Base-by-base conservation (phyloP, 331 rosid genomes). In the Ulmus americana region DNA sequence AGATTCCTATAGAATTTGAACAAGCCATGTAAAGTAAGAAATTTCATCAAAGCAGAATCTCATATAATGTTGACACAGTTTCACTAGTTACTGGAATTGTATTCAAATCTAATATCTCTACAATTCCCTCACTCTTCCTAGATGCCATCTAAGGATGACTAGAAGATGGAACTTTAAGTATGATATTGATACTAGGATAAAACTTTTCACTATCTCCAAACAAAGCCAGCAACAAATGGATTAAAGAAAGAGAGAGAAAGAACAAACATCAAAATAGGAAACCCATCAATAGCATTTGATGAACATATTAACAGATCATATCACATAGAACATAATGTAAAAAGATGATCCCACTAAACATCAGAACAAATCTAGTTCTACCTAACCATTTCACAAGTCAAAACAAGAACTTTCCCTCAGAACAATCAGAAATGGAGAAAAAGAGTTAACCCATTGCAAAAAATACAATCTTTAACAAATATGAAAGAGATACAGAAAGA, bases 1-100 rank as follows among this genome's bases (percentile, higher is more conserved):
- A 38, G 64, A 50, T 61, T 75, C 85, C 88, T 83, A 74, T 75
- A 84, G 39, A 44, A 56, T 77, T 20, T 59, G 67, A 67, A 8
- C 57, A 56, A 59, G 5, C 70, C 16, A 54, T 52, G 38, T 47
- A 55, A 42, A 28, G 45, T 39, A 4, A 51, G 6, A 13, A 44
- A 54, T 38, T 39, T 55, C 48, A 40, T 53, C 28, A 40, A 53
- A 63, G 63, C 63, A 53, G 47, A 55, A 74, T 43, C 71, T 61
- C 67, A 50, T 15, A 52, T 54, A 13, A 67, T 20, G 28, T 61
- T 64, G 51, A 18, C 16, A 10, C 39, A 10, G 57, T 38, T 61
- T 41, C 22, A 68, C 55, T 35, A 63, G 35, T 76, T 55, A 12
- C 68, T 8, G 57, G 22, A 63, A 45, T 22, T 11, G 1, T 6